Base-by-base conservation (phyloP, 495 filamentous ascomycete genomes). In the Pseudotulostoma volvatum region DNA sequence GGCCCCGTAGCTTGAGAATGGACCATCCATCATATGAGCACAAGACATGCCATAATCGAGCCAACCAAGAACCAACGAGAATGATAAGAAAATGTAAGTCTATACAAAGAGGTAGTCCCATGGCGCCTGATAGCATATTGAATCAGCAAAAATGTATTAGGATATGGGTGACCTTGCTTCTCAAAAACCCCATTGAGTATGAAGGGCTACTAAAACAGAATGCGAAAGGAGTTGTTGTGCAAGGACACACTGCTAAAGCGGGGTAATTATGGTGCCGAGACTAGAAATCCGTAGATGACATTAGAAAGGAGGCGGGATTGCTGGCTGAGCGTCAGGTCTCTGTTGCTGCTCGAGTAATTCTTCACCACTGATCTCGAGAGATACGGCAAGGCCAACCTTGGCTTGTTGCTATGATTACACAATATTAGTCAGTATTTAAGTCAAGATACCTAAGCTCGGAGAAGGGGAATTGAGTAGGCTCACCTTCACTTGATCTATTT, bases 401-500 rank as follows among this genome's bases (percentile, higher is more conserved):
- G 88, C 82, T 60, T 77, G 68, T 80, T 93, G 84, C 92, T 96
- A 58, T 39, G 50, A 33, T 39, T 37, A 37, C 21, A 1, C 19
- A 13, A 5, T 1, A 5, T 38, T 18, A 31, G 7, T 39, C 4
- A 38, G 33, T 33, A 37, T 39, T n/a, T n/a, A n/a, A n/a, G n/a
- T n/a, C n/a, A n/a, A n/a, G n/a, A n/a, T n/a, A n/a, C n/a, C n/a
- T n/a, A n/a, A n/a, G n/a, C n/a, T n/a, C n/a, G n/a, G n/a, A 38
- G 44, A 41, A 39, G 31, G 37, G 40, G 42, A 15, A 31, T 13
- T 38, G 13, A 18, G 36, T 38, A 36, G 32, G 35, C 81, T 59
- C 73, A 96, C 90, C 72, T 90, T 90, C 46, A 73, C 68, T 59
- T 96, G 92, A 62, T 99, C 92, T 53, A 99, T 86, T 57, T 99